phyloP scores from a whole-genome alignment of 306 rosid species.

The Vigna reflexopilosa region DNA sequence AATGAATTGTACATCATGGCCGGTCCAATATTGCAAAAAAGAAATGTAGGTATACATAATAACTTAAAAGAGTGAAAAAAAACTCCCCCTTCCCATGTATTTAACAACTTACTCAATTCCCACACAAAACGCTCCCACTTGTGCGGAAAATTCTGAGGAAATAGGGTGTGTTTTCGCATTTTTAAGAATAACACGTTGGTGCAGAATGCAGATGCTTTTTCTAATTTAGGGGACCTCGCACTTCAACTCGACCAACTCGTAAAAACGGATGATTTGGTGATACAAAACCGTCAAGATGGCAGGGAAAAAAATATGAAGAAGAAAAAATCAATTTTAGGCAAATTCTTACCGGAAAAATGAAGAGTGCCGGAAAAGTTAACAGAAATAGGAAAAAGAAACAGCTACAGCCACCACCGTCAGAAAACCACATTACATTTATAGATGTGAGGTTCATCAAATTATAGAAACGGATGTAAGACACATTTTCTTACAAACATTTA shows the following conservation, averaged over 20 bases:
- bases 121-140: neutral
- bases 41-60: neutral
- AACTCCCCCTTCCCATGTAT: neutral
- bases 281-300: neutral
- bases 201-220: slow-evolving; percentile 6
- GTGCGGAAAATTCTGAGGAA: neutral
- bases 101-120: neutral
- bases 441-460: slow-evolving; percentile 19
- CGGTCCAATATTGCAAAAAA: slow-evolving; percentile 16
- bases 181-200: neutral
- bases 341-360: neutral
- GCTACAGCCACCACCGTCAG: neutral
- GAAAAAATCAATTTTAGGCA: neutral
- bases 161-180: neutral
- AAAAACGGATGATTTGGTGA: neutral
- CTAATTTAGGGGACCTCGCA: neutral
- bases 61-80: neutral
- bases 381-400: neutral
- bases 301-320: neutral
- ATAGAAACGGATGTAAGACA: neutral
- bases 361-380: neutral
- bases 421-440: neutral
- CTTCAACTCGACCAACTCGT: neutral
- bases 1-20: slow-evolving; percentile 11
- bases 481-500: neutral